Base-by-base conservation (phyloP, 257 asterid genomes). In the Solanum paucissectum region DNA sequence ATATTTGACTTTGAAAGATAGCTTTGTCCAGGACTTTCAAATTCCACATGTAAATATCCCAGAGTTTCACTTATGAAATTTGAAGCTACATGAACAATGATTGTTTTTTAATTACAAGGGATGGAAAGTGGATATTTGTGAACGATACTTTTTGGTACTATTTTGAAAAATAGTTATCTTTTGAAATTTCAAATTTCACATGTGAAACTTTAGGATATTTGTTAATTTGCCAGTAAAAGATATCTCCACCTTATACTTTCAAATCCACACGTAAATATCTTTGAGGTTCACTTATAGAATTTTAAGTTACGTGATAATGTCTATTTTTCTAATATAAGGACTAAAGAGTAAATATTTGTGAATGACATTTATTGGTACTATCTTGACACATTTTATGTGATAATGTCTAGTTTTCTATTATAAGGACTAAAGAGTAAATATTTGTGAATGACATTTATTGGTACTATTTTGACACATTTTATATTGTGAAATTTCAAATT, bases 21-120 rank as follows among this genome's bases (percentile, higher is more conserved):
- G 1, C 66, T 58, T 20, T 1, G 12, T 20, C 27, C 0, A 21
- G 5, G 0, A 58, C 66, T 1, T 58, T 21, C 0, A 21, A 58
- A 58, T 58, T 58, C 25, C 2, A 21, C 5, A 58, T 21, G 11
- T 21, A 58, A 58, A 58, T 58, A 58, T 58, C 66, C 1, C 5
- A 3, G 2, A 20, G 25, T 20, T 20, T 58, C 27, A 21, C 12
- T 58, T 58, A 1, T 21, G 2, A 8, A 58, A 20, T 7, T 58
- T 58, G 12, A 58, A 55, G 11, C 25, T 3, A 55, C 64, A 6
- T 55, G 64, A 55, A 55, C 10, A 18, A 5, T 6, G 9, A 18
- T 0, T 55, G 5, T 55, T 55, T 55, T 55, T 20, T 20, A 55
- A 55, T 55, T 20, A 55, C 25, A 20, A 20, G 0, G 25, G 11